These are phyloP conservation scores for Neocatenulostroma microsporum DNA, from an alignment of 2,329 filamentous ascomycete species.

Conservation along the genomic window DNA sequence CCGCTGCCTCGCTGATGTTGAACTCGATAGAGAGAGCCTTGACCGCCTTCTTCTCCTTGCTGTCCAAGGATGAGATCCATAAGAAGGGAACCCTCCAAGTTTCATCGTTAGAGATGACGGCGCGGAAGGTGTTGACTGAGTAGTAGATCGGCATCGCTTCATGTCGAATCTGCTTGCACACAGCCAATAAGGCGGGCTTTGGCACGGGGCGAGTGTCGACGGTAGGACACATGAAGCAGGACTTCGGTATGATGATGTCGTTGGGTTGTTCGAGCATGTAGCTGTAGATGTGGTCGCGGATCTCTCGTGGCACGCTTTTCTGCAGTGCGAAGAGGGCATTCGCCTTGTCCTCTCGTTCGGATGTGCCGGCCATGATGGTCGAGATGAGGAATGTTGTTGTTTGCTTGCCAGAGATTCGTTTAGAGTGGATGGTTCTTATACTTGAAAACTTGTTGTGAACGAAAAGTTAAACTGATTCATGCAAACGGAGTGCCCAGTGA, in stretches of 20 bases:
- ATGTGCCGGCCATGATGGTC: too few relatives aligned
- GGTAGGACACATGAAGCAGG: not conserved
- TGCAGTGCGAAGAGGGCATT: too few relatives aligned
- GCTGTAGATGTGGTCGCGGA: not conserved
- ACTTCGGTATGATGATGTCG: not conserved
- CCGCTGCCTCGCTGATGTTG: not conserved
- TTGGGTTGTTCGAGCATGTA: not conserved
- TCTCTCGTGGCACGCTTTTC: not conserved
- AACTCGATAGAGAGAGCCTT: not conserved
- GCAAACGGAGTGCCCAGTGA: too few relatives aligned
- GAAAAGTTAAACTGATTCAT: too few relatives aligned
- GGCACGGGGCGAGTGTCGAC: not conserved
- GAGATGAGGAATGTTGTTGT: too few relatives aligned
- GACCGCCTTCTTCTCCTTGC: not conserved
- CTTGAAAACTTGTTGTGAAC: too few relatives aligned
- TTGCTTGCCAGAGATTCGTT: too few relatives aligned
- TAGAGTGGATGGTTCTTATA: too few relatives aligned
- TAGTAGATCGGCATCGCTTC: not conserved
- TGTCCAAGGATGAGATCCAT: not conserved
- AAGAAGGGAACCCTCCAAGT: not conserved
- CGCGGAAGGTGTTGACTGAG: not conserved
- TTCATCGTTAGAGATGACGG: not conserved
- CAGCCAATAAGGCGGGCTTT: not conserved
- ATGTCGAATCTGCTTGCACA: not conserved
- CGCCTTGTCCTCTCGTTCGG: too few relatives aligned